phyloP scores from a whole-genome alignment of 1,139 yeast genomes.

The Lodderomyces metapsilosis region DNA sequence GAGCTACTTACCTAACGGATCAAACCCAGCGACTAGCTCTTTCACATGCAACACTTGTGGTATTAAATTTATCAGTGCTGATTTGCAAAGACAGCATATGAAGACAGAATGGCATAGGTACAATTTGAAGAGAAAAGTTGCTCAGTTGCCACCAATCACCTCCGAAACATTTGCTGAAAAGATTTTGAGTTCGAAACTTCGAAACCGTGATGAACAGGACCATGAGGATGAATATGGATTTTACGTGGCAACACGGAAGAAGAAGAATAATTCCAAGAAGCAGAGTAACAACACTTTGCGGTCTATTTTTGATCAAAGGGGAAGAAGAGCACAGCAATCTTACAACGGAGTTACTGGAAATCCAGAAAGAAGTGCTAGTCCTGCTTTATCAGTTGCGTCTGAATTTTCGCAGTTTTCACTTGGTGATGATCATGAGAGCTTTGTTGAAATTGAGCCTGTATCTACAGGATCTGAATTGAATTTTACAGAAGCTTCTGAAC shows the following conservation, averaged over 20 bases:
- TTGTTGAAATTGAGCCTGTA: constrained; percentile 24
- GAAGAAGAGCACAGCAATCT: constrained; percentile 9
- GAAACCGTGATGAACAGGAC: constrained; percentile 27
- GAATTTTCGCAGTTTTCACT: constrained; percentile 64
- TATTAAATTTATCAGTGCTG: constrained; percentile 72
- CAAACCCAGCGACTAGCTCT: constrained; percentile 32
- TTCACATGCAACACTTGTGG: constrained; percentile 90
- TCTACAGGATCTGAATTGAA: constrained; percentile 54
- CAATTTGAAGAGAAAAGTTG: constrained; percentile 88
- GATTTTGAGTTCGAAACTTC: constrained; percentile 30
- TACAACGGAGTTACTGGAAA: constrained; percentile 8
- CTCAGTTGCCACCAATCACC: constrained; percentile 73
- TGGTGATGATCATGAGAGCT: constrained; percentile 46
- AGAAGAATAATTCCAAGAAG: constrained; percentile 11
- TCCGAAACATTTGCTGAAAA: constrained; percentile 84
- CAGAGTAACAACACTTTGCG: constrained; percentile 5
- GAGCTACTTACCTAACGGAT: constrained; percentile 32
- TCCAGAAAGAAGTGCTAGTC: constrained; percentile 42
- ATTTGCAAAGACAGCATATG: constrained; percentile 87
- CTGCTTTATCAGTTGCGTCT: constrained; percentile 54
- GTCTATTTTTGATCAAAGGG: constrained; percentile 16
- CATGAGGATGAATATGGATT: constrained; percentile 71
- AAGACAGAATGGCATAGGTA: constrained; percentile 96
- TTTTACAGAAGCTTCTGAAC: constrained; percentile 41
- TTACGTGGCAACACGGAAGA: constrained; percentile 33